Conservation (phyloP, 306 rosid genomes). For the Cyamopsis tetragonoloba region DNA sequence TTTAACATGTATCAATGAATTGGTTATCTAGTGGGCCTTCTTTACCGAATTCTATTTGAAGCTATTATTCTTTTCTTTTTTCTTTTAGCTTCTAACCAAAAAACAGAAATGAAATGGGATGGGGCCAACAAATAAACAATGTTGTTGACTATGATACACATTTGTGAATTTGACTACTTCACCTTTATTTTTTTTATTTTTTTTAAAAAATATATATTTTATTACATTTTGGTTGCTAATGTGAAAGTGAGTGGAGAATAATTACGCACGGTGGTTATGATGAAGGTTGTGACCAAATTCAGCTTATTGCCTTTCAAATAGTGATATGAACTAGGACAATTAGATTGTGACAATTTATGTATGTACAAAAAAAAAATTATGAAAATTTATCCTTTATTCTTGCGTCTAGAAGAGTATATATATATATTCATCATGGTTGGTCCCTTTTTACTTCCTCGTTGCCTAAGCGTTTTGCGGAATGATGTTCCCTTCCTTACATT, state of each 20-base stretch:
- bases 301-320: background rate
- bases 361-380: too few relatives aligned
- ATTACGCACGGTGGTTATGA: background rate
- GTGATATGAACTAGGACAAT: background rate
- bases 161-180: background rate
- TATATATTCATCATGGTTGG: background rate
- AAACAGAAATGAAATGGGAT: background rate
- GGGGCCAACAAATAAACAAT: background rate
- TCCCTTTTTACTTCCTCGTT: background rate
- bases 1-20: background rate
- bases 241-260: background rate
- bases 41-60: background rate
- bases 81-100: constrained; percentile 4
- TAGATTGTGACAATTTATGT: background rate
- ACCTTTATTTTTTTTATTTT: background rate
- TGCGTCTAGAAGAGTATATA: background rate
- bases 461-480: background rate
- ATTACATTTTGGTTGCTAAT: background rate
- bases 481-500: background rate
- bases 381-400: too few relatives aligned
- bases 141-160: background rate
- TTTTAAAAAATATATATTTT: background rate
- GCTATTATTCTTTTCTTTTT: background rate
- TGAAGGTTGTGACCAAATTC: constrained; percentile 24
- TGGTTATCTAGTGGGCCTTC: background rate